Base-by-base conservation (phyloP, 768 basidiomycete genomes). In the Boletus sensibilis region DNA sequence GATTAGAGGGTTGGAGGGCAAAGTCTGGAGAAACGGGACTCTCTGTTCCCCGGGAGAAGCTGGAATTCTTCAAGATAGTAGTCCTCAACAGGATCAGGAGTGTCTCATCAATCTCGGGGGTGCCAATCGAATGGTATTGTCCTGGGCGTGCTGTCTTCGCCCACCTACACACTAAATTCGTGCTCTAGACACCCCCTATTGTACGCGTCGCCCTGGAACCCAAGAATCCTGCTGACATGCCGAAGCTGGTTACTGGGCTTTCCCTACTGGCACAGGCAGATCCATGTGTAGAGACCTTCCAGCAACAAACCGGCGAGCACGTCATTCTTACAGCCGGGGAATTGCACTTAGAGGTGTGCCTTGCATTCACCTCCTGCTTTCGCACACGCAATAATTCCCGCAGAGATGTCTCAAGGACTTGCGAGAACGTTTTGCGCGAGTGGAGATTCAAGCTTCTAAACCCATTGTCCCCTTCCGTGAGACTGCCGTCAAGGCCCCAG, bases 401-500 rank as follows among this genome's bases (percentile, higher is more conserved):
- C 69, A 98, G 94, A 85, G 97, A 59, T 99, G 97, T 71, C 74
- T 98, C 41, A 96, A 94, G 73, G 97, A 98, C 71, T 76, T 99
- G n/a, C 83, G 90, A 21, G 97, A 98, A 70, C 81, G 97, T 35
- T 98, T 98, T 71, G 96, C 97, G 3, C 83, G 86, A 57, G 85
- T 98, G 34, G 92, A 92, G 45, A 94, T 99, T 31, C 93, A 94
- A 63, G 87, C 89, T 2, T 98, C 95, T 1, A 86, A 94, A 64
- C 94, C 95, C 0, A 98, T 98, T 55, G 97, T 99, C 3, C 97
- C 97, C 12, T 99, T 98, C 78, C 83, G 97, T 39, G 97, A 98
- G 73, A 98, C 97, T 0, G 91, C 92, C 0, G 82, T 96, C 14
- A 89, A 84, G 63, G 92, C 79, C 4, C 67, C 79, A 64, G 93